A percentile compares a stretch with the other conserved stretches of the same genome.
Evolutionary conservation across 345 rosid genomes (phyloP).

Genomic region (Excoecaria agallocha): DNA sequence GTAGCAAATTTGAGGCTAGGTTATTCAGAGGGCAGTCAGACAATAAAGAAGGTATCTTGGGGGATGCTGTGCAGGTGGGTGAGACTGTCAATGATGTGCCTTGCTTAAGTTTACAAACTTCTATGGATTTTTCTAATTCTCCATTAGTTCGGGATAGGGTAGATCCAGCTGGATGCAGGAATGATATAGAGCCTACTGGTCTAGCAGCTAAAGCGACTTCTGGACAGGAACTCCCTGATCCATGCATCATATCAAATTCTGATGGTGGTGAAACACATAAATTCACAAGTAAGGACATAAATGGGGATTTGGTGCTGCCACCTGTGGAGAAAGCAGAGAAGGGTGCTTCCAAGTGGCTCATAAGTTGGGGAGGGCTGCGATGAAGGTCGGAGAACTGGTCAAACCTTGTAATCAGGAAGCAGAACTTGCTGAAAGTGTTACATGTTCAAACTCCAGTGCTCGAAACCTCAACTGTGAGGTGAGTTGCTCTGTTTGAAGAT

Average conservation of each 20-base stretch:
- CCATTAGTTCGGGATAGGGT: conserved; percentile 31
- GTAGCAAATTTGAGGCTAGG: conserved; percentile 18
- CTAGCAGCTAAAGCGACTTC: conserved; percentile 21
- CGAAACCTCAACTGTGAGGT: conserved; percentile 49
- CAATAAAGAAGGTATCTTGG: conserved; percentile 22
- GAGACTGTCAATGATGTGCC: conserved; percentile 23
- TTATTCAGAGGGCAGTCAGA: conserved; percentile 28
- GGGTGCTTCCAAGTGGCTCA: conserved; percentile 23
- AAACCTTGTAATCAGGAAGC: conserved; percentile 37
- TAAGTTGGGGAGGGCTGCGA: conserved; percentile 24
- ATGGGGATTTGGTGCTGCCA: conserved; percentile 30
- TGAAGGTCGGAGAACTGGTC: conserved; percentile 39
- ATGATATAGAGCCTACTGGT: conserved; percentile 27
- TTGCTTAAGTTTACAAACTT: conserved; percentile 22
- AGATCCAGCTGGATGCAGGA: conserved; percentile 5
- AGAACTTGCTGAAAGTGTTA: conserved; percentile 37
- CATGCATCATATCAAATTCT: conserved; percentile 38
- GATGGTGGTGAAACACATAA: conserved; percentile 22
- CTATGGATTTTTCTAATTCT: conserved; percentile 29
- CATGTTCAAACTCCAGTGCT: conserved; percentile 33
- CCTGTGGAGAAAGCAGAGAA: conserved; percentile 26
- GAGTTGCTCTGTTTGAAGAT: conserved; percentile 46
- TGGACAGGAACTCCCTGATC: conserved; percentile 20
- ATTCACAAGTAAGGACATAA: conserved; percentile 24
- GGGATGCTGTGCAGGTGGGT: conserved; percentile 15